Evolutionary conservation across 2,329 filamentous ascomycete genomes (phyloP).

Genomic region (Rhinocladiella similis): DNA sequence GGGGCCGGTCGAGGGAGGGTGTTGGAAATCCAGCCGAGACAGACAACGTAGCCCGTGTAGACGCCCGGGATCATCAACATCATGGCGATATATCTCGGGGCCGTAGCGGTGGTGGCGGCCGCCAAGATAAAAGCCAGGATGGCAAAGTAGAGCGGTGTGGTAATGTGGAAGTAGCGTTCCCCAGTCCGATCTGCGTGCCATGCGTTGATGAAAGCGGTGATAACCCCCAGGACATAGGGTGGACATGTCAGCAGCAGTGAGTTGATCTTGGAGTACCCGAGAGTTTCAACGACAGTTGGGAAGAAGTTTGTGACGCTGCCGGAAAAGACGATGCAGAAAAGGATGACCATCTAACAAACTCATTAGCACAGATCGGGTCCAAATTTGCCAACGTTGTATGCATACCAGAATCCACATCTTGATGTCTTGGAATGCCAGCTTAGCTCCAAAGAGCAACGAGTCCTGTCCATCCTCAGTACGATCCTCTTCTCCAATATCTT

Average conservation of each 20-base stretch:
- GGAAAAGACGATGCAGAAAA: slow-evolving; percentile 50
- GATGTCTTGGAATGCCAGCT: slow-evolving; percentile 56
- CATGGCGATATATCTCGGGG: slow-evolving; percentile 68
- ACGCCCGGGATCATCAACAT: slow-evolving; percentile 61
- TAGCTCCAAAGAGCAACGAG: slow-evolving; percentile 43
- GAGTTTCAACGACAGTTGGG: slow-evolving; percentile 67
- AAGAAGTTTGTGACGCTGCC: slow-evolving; percentile 69
- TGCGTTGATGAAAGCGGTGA: slow-evolving; percentile 65
- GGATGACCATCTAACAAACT: slow-evolving; percentile 48
- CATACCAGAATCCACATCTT: slow-evolving; percentile 62
- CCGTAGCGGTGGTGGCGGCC: slow-evolving; percentile 60
- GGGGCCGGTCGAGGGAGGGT: slow-evolving; percentile 73
- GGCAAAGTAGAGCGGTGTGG: slow-evolving; percentile 61
- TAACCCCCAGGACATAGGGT: slow-evolving; percentile 52
- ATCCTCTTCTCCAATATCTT: slow-evolving; percentile 66
- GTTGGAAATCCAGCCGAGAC: slow-evolving; percentile 73
- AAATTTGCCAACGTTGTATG: neutral
- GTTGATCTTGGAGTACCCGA: slow-evolving; percentile 64
- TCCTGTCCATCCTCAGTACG: slow-evolving; percentile 57
- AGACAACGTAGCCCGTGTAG: slow-evolving; percentile 64
- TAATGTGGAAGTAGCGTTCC: slow-evolving; percentile 70
- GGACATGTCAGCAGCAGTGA: slow-evolving; percentile 50
- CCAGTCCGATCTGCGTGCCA: slow-evolving; percentile 61
- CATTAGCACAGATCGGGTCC: neutral
- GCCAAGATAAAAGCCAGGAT: slow-evolving; percentile 68